Evolutionary conservation across 495 filamentous ascomycete species (phyloP).

Genomic region (Neurospora tetrasperma): DNA sequence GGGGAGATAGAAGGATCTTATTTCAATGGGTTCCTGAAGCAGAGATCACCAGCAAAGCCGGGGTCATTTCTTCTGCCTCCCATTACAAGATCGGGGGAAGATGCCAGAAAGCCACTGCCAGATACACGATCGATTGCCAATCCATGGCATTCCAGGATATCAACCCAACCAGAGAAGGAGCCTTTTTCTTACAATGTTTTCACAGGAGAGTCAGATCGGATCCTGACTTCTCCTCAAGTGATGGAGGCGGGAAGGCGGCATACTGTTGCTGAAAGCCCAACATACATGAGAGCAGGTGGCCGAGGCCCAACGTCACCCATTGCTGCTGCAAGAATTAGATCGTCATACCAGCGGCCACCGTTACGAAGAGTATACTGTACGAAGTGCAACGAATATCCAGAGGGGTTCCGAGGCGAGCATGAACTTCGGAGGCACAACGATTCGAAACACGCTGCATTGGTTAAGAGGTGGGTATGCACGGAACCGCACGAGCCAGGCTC

Average conservation of each 20-base stretch:
- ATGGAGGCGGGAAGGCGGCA: conserved; percentile 33
- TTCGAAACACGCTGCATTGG: conserved; percentile 60
- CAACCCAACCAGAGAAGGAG: conserved; percentile 16
- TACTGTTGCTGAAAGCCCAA: conserved; percentile 37
- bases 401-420: conserved; percentile 90
- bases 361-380: conserved; percentile 70
- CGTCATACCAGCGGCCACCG: conserved; percentile 61
- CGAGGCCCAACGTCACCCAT: conserved; percentile 31
- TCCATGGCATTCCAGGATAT: conserved; percentile 21
- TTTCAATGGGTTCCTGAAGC: conserved; percentile 37
- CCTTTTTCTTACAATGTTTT: conserved; percentile 18
- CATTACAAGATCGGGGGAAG: conserved; percentile 22
- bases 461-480: conserved; percentile 72
- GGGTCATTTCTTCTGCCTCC: conserved; percentile 22
- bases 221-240: conserved; percentile 21
- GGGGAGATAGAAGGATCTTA: conserved; percentile 29
- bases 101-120: conserved; percentile 30
- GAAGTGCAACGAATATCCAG: conserved; percentile 68
- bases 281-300: conserved; percentile 27
- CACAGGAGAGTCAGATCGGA: conserved; percentile 22
- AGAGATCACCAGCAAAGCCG: conserved; percentile 25
- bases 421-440: conserved; percentile 83
- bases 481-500: conserved; percentile 31
- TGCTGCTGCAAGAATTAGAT: conserved; percentile 48
- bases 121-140: conserved; percentile 32